Evolutionary conservation across 2,329 filamentous ascomycete species (phyloP), one percentile per base, ranked within the genome.

Genomic region (Berkeleyomyces rouxiae): DNA sequence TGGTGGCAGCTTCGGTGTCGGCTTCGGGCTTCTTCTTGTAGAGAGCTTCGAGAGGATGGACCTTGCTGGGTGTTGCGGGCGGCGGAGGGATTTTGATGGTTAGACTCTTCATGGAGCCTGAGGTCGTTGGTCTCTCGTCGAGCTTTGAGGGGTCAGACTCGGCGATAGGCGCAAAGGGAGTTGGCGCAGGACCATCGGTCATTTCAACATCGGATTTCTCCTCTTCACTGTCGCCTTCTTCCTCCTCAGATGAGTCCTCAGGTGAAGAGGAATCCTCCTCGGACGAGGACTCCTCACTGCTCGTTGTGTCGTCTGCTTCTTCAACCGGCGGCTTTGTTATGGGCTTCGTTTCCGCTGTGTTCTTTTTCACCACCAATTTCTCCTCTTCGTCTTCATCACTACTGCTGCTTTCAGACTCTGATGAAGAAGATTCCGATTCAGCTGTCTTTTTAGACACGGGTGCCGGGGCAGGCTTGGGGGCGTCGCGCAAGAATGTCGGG

Each of bases 21-120:
- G 5, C n/a, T 4, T 46, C 58, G 16, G 58, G 44, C 11, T 59
- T 59, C 3, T 83, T 83, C 74, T 96, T 97, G 79, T 95, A 99
- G 2, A 97, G 80, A 0, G 90, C 90, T 75, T 97, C 91, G 1
- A 97, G 79, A 0, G 93, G 92, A 68, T 97, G 92, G 0, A 96
- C 76, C 66, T 80, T 76, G 59, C 73, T 71, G 0, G 79, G 75
- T 4, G 76, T 76, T 61, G 72, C 65, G 23, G 77, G 74, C 37
- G 72, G 74, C 11, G 79, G 78, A 13, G 79, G 78, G 63, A 82
- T 81, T 68, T 78, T 79, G 71, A 84, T 81, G 36, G 76, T 79
- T 51, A 85, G 72, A 67, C 74, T 77, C 64, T 73, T 76, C 42
- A 75, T 70, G 9, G 79, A 81, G 57, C 76, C 71, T 3, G 80